Evolutionary conservation across 495 filamentous ascomycete genomes (phyloP).

Genomic region (Penicillium taxi): DNA sequence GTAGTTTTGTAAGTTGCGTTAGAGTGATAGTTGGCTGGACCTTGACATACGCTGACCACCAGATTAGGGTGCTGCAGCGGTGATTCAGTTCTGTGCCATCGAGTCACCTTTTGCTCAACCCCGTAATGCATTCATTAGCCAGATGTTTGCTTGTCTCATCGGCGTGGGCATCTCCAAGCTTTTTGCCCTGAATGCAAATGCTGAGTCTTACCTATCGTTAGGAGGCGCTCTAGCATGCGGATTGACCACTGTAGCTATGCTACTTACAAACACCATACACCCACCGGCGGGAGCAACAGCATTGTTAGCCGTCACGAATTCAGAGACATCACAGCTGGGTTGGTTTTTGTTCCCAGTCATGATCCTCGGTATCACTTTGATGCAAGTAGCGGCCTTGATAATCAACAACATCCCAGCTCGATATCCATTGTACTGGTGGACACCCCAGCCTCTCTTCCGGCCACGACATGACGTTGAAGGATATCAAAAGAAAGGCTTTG

Average conservation of each 20-base stretch:
- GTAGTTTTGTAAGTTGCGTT: slow-evolving; percentile 33
- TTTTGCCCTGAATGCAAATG: slow-evolving; percentile 49
- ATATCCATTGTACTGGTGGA: slow-evolving; percentile 73
- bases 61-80: slow-evolving; percentile 64
- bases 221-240: slow-evolving; percentile 65
- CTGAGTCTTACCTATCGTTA: slow-evolving; percentile 49
- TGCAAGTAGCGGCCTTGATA: slow-evolving; percentile 57
- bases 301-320: slow-evolving; percentile 62
- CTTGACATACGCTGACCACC: not conserved
- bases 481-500: slow-evolving; percentile 10
- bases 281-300: slow-evolving; percentile 87
- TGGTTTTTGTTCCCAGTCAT: slow-evolving; percentile 69
- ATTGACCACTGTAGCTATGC: slow-evolving; percentile 62
- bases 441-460: slow-evolving; percentile 23
- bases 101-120: slow-evolving; percentile 82
- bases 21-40: not conserved
- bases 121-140: slow-evolving; percentile 65
- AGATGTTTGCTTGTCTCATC: slow-evolving; percentile 57
- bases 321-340: slow-evolving; percentile 46
- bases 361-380: slow-evolving; percentile 54
- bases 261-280: slow-evolving; percentile 69
- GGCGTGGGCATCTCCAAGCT: slow-evolving; percentile 66
- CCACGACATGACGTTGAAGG: slow-evolving; percentile 22
- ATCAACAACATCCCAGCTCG: slow-evolving; percentile 70
- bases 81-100: slow-evolving; percentile 64